Evolutionary conservation across 495 filamentous ascomycete genomes (phyloP), one percentile per base, ranked within the genome.

Genomic region (Lindgomyces ingoldianus): DNA sequence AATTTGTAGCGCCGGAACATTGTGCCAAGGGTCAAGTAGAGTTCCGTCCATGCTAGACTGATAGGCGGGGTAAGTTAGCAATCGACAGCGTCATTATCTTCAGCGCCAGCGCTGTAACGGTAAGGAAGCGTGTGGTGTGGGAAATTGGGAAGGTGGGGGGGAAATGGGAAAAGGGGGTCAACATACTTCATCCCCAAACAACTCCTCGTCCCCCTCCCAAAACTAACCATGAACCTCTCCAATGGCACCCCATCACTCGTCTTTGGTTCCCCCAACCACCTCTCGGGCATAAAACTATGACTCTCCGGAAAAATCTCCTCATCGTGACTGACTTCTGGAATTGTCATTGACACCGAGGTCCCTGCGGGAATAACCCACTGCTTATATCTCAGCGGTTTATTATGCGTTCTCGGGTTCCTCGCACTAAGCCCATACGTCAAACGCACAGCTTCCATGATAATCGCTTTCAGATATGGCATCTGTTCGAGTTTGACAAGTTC

Each of bases 401-500:
- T 29, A n/a, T 39, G 18, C 48, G 61, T 50, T n/a, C 67, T 30
- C 29, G 67, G 61, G 14, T 59, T 65, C 16, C 67, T 55, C 11
- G 62, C 61, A 21, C 24, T 44, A 19, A 62, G 30, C 4, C 61
- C 67, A 44, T 58, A 64, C 11, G 19, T 11, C 0, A 68, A 26
- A 12, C 65, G 59, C 24, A 46, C 16, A 12, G 53, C 12, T 22
- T 68, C 65, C 27, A 54, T 47, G 25, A 64, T 54, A n/a, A 60
- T 44, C 4, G 76, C 75, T 21, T 70, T 70, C 4, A 77, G 57
- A 29, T 75, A 77, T 0, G 72, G 69, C 27, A 74, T 26, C 21
- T 60, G 62, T 51, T 77, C 75, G 10, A 79, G 65, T 24, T 70
- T 59, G 2, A 54, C 54, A 68, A 74, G 73, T 9, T 64, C 63